Percentiles rank a stretch among this genome's conserved stretches.
phyloP scores from a whole-genome alignment of 495 filamentous ascomycete genomes.

The Bacidia gigantensis region DNA sequence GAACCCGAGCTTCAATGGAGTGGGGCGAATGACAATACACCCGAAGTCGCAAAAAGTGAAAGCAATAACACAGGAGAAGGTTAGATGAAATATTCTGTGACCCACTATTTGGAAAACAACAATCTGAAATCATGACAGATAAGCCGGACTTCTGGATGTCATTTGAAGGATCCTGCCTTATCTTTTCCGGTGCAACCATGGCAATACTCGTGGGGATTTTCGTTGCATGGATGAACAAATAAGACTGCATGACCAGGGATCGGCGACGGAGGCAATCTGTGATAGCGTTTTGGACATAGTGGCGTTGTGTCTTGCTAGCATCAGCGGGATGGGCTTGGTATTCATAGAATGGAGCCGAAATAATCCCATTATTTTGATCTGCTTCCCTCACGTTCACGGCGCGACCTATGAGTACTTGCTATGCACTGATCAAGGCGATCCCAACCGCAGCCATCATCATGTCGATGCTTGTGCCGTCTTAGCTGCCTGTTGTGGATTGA shows the following conservation, averaged over 20 bases:
- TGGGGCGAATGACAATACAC: not conserved
- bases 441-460: not conserved
- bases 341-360: too few species aligned
- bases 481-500: conserved; percentile 76
- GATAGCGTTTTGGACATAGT: too few species aligned
- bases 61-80: not conserved
- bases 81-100: not conserved
- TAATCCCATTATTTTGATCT: too few species aligned
- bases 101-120: not conserved
- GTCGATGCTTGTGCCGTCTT: conserved; percentile 43
- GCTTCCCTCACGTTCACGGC: too few species aligned
- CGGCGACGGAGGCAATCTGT: conserved; percentile 1
- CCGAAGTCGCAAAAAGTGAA: not conserved
- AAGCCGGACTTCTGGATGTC: not conserved
- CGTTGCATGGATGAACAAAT: conserved; percentile 2
- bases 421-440: not conserved
- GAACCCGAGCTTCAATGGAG: not conserved
- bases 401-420: too few species aligned
- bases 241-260: not conserved
- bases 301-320: too few species aligned
- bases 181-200: conserved; percentile 6
- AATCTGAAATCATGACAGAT: conserved; percentile 1
- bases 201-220: conserved; percentile 5
- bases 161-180: conserved; percentile 3
- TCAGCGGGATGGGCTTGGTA: too few species aligned